Evolutionary conservation across 345 rosid genomes (phyloP).

Genomic region (Rhizophora apiculata): DNA sequence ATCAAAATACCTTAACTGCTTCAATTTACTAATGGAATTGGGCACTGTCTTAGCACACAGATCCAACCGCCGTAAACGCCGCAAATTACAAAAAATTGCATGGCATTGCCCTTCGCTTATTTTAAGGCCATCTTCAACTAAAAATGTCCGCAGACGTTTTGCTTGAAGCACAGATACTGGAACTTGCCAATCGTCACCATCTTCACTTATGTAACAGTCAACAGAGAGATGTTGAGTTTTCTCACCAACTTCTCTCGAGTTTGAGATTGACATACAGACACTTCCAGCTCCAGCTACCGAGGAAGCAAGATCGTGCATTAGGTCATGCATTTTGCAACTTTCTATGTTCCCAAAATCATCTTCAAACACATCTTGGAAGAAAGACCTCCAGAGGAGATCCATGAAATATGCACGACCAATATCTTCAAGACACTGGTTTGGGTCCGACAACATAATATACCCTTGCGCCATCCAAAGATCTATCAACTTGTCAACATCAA

Average conservation of each 20-base stretch:
- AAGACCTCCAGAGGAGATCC: too few species aligned
- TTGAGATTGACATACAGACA: fast-evolving
- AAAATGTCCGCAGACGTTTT: constrained; percentile 12
- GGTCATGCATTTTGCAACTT: constrained; percentile 22
- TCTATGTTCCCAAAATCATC: fast-evolving
- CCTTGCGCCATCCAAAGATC: too few species aligned
- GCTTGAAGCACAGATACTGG: not conserved
- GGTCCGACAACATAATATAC: too few species aligned
- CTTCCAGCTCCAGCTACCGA: not conserved
- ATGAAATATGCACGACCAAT: too few species aligned
- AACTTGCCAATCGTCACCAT: not conserved
- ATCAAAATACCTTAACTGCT: constrained; percentile 23
- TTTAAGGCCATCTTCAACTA: too few species aligned
- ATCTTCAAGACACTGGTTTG: too few species aligned
- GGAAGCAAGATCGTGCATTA: constrained; percentile 23
- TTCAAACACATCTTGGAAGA: not conserved
- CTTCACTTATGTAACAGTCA: not conserved
- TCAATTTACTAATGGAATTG: constrained; percentile 13
- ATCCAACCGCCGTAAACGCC: constrained; percentile 10
- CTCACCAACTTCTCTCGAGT: fast-evolving
- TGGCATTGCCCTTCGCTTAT: not conserved
- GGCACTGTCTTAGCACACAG: constrained; percentile 18
- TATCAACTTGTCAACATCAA: too few species aligned
- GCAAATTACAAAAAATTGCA: constrained; percentile 9
- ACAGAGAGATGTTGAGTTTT: constrained; percentile 6